These are phyloP conservation scores for Lodderomyces margitis DNA, from an alignment of 1,139 yeast genomes.

Conservation along the genomic window DNA sequence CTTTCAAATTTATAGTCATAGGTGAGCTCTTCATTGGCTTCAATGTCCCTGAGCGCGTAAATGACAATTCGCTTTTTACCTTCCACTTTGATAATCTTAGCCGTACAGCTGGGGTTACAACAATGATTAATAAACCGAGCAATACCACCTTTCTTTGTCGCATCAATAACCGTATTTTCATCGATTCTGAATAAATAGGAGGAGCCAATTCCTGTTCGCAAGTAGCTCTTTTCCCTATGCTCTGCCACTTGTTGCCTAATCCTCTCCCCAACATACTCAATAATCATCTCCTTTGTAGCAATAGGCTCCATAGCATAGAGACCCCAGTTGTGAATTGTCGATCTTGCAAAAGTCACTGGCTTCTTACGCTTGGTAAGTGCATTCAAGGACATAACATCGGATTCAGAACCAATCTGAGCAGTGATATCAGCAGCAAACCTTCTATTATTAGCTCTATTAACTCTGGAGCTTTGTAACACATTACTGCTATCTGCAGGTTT, in stretches of 20 bases:
- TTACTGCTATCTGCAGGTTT: slow-evolving; percentile 24
- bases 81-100: slow-evolving; percentile 92
- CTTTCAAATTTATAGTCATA: slow-evolving; percentile 95
- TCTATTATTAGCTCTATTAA: slow-evolving; percentile 84
- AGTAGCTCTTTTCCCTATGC: slow-evolving; percentile 80
- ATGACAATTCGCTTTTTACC: slow-evolving; percentile 93
- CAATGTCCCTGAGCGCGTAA: slow-evolving; percentile 86
- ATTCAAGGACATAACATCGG: slow-evolving; percentile 74
- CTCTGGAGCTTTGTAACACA: slow-evolving; percentile 68
- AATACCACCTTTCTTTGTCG: slow-evolving; percentile 95
- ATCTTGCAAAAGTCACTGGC: slow-evolving; percentile 92
- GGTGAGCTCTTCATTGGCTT: slow-evolving; percentile 87
- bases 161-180: slow-evolving; percentile 93
- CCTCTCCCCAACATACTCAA: slow-evolving; percentile 97
- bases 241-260: slow-evolving; percentile 95
- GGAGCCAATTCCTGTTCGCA: slow-evolving; percentile 92
- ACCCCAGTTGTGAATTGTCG: slow-evolving; percentile 98
- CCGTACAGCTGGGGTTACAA: slow-evolving; percentile 96
- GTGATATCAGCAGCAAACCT: slow-evolving; percentile 89
- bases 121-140: slow-evolving; percentile 96
- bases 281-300: slow-evolving; percentile 93
- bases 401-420: slow-evolving; percentile 79
- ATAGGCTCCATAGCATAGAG: slow-evolving; percentile 92
- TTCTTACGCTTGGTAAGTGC: slow-evolving; percentile 85
- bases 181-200: slow-evolving; percentile 90